Base-by-base conservation (phyloP, 1,284 basidiomycete species). In the Irpex sp. region DNA sequence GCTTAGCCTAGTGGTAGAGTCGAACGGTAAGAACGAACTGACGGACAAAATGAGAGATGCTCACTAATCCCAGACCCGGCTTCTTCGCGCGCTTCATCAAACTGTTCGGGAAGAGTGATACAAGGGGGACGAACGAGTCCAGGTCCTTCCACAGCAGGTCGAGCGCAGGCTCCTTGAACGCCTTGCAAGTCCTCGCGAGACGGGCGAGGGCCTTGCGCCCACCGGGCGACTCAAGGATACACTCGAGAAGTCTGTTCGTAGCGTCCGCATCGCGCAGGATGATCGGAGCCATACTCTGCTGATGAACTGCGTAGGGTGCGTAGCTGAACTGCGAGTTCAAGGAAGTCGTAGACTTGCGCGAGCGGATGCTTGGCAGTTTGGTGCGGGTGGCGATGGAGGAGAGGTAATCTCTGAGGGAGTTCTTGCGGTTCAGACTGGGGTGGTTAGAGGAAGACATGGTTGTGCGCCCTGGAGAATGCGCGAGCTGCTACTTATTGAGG, bases 121-220 rank as follows among this genome's bases (percentile, higher is more conserved):
- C 76, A 61, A 92, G 77, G 4, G 90, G 90, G 51, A 86, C 74
- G 64, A 92, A 77, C 13, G 88, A 90, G 73, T 92, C 90, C 60
- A 92, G 76, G 69, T 92, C 90, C 71, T 81, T 84, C 90, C 90
- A 92, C 36, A 92, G 78, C 57, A 86, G 75, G 71, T 87, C 78
- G 64, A 92, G 71, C n/a, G 87, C 85, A n/a, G 88, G 88, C 67
- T 89, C 88, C 66, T 81, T 84, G 72, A 91, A 77, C 26, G 84
- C 83, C 66, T 81, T 85, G 75, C 90, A 92, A 57, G 90, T 91
- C 61, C 90, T 80, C 59, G 90, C 84, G 66, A 92, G 77, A 69
- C 89, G 80, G 55, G 86, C 86, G 63, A 90, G 74, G 54, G 83
- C 80, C 47, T 71, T 70, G 66, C 81, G 84, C 36, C 89, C 89